Evolutionary conservation across 805 yeast genomes (phyloP), one percentile per base, ranked within the genome.

Genomic region (Candida chilensis): DNA sequence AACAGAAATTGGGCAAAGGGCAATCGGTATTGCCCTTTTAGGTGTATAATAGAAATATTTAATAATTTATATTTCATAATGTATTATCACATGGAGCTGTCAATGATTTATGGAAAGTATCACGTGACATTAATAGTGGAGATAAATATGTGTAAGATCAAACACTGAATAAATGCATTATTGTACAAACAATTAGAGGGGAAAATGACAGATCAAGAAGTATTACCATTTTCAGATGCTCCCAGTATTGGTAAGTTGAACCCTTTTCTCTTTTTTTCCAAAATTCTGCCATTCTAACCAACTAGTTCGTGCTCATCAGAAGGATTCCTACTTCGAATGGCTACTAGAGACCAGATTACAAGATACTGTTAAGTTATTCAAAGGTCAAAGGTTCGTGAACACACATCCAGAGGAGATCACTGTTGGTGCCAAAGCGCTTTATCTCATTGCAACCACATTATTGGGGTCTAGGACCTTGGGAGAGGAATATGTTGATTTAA

Each of bases 401-500:
- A 55, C 68, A 3, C 69, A 78, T 41, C 71, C 81, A 2, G 67
- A 71, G 27, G 84, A 78, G 40, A 60, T 87, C 10, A 57, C 77
- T 1, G 65, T 74, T 0, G 47, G 62, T 2, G 71, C 81, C 7
- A 76, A 77, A 31, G 50, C 78, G 1, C 27, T 78, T 1, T 90
- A 90, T 47, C 59, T 85, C n/a, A 51, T 67, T 2, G 54, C 84
- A 15, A 90, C 96, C 0, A 88, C 96, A 0, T 54, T 81, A 10
- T 35, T 72, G 4, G 90, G 90, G 0, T 71, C 83, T 2, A 65
- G 90, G 32, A 90, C 97, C 0, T 56, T 92, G 17, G 98, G 98
- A 1, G 97, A 90, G 48, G 96, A 90, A 54, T 90, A 90, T 52
- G 87, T 87, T 10, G 95, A 90, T 50, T 55, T 85, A 32, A 53